phyloP scores from a whole-genome alignment of 2,329 filamentous ascomycete genomes.

The Trichoderma sp. region DNA sequence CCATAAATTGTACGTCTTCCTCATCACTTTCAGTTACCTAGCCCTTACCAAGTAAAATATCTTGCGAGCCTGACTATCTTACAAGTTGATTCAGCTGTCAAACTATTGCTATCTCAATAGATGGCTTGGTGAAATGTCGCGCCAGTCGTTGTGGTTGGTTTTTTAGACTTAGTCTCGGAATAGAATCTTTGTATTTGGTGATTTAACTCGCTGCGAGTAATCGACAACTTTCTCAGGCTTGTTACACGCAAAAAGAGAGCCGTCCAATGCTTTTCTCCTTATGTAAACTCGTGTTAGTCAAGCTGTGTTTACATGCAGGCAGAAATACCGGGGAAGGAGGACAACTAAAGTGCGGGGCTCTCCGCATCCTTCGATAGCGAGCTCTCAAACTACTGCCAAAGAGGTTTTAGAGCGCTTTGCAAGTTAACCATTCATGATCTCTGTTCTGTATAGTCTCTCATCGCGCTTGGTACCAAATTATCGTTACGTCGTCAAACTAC shows the following conservation, averaged over 20 bases:
- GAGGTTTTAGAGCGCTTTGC: conserved; percentile 10
- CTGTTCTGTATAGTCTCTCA: not conserved
- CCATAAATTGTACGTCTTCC: not conserved
- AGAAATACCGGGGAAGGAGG: not conserved
- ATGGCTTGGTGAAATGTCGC: not conserved
- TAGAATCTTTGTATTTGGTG: not conserved
- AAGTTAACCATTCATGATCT: not conserved
- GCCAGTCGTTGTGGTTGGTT: not conserved
- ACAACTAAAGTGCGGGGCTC: conserved; percentile 15
- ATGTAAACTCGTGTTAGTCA: not conserved
- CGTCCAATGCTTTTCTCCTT: not conserved
- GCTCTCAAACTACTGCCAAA: not conserved
- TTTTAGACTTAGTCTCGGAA: not conserved
- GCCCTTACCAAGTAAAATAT: not conserved
- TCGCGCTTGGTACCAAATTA: not conserved
- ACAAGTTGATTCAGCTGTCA: not conserved
- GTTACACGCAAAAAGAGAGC: not conserved
- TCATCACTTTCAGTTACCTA: not conserved
- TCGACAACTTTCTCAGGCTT: not conserved
- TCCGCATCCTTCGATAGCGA: conserved; percentile 3
- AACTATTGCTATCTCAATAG: not conserved
- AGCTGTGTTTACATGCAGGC: not conserved
- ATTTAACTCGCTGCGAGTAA: not conserved
- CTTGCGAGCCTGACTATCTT: not conserved
- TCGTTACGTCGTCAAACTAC: too few species aligned